phyloP scores from a whole-genome alignment of 345 rosid genomes.

The Eutrema heterophyllum region DNA sequence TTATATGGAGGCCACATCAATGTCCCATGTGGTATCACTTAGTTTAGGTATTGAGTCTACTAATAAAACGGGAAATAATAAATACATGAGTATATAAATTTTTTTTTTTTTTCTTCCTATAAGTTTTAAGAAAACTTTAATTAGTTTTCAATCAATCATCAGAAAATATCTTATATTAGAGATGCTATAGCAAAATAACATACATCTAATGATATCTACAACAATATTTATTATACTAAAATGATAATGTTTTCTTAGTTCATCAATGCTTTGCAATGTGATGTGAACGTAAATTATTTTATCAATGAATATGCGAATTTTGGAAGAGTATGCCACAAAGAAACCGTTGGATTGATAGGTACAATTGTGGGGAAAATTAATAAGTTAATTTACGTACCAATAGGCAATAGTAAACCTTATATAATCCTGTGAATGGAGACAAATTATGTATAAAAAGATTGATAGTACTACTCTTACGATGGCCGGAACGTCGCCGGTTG shows the following conservation, averaged over 20 bases:
- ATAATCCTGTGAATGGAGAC: background rate
- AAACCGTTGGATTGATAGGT: background rate
- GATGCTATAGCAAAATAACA: background rate
- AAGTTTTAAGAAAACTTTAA: background rate
- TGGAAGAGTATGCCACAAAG: background rate
- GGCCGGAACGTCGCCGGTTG: background rate
- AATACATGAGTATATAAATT: background rate
- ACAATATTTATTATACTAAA: background rate
- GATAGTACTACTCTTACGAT: background rate
- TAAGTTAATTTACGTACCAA: background rate
- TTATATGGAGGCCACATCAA: constrained; percentile 30
- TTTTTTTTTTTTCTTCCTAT: background rate
- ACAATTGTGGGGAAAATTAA: background rate
- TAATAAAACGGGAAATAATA: constrained; percentile 1
- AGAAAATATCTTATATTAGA: background rate
- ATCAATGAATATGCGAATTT: background rate
- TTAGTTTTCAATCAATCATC: background rate
- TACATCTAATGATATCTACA: background rate
- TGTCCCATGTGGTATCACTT: constrained; percentile 24
- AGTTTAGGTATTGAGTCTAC: constrained; percentile 12
- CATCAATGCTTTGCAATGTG: background rate
- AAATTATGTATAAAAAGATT: background rate
- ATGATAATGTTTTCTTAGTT: background rate
- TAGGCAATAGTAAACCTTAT: background rate
- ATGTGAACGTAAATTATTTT: background rate